Evolutionary conservation across 257 asterid genomes (phyloP), one percentile per base, ranked within the genome.

Genomic region (Anisodus acutangulus): DNA sequence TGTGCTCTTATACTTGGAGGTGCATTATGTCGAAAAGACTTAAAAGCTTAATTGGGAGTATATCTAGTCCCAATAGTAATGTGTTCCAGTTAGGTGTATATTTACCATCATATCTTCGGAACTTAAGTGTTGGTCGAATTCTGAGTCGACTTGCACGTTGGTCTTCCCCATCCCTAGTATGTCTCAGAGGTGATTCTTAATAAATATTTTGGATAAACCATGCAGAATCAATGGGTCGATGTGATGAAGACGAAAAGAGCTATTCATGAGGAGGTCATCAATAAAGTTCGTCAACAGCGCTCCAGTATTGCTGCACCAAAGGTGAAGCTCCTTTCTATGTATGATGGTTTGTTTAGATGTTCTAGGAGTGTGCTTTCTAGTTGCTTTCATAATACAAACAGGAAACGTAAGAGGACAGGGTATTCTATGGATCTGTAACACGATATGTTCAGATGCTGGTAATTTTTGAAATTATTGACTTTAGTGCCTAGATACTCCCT

Each of bases 211-310:
- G 47, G 45, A 76, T 31, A 49, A 76, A 2, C 47, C 26, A 12
- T 51, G 63, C 81, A 51, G 81, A 86, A 90, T 79, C 94, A 92
- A 80, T 91, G 94, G 97, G 89, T 84, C 68, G 97, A 95, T 85
- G 95, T 97, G 89, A 97, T 97, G 99, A 95, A 93, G 91, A 71
- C 57, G 91, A 97, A 97, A 89, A 90, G 99, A 91, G 97, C 95
- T 63, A 86, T 92, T 70, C 99, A 95, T 51, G 99, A 97, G 92
- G 95, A 87, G 88, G 97, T 97, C 89, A 97, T 97, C 67, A 91
- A 89, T 58, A 97, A 96, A 90, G 92, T 92, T 85, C 98, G 88
- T 26, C 86, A 89, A 79, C 95, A 93, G 87, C 91, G 84, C 79
- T 84, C 92, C 35, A 86, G 59, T 84, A 91, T 90, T 88, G 86